Percentiles rank a stretch among this genome's conserved stretches.
Conservation (phyloP, 805 yeast genomes). For the Metschnikowia santaceciliae region DNA sequence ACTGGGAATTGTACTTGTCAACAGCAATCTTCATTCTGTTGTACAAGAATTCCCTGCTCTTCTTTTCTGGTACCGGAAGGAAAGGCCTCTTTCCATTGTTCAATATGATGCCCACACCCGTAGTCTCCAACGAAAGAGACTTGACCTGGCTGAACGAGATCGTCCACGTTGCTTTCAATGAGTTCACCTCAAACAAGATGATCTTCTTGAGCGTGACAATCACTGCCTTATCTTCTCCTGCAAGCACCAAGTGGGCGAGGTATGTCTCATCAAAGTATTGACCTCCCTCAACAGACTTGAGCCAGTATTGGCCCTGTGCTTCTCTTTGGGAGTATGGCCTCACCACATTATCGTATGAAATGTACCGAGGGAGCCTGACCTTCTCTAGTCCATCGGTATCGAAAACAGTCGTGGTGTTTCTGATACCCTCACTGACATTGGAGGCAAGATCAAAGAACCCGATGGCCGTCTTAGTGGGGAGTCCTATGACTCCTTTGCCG, state of each 20-base stretch:
- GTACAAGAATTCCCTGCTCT: constrained; percentile 64
- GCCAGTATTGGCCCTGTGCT: constrained; percentile 92
- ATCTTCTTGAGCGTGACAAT: constrained; percentile 72
- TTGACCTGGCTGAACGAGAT: constrained; percentile 60
- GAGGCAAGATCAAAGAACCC: constrained; percentile 92
- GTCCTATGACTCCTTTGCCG: constrained; percentile 91
- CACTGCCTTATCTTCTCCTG: constrained; percentile 76
- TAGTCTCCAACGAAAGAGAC: constrained; percentile 68
- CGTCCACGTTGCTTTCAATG: constrained; percentile 66
- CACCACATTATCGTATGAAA: constrained; percentile 69
- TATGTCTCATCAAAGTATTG: constrained; percentile 66
- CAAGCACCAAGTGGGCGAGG: constrained; percentile 77
- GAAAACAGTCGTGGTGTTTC: constrained; percentile 86
- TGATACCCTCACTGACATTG: constrained; percentile 89
- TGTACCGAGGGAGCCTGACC: constrained; percentile 76
- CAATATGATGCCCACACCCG: constrained; percentile 70
- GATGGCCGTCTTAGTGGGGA: constrained; percentile 95
- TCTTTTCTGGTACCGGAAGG: constrained; percentile 70
- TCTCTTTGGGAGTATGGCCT: constrained; percentile 74
- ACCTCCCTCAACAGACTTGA: constrained; percentile 82
- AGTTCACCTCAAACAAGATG: constrained; percentile 60
- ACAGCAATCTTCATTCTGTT: constrained; percentile 77
- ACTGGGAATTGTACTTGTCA: constrained; percentile 66
- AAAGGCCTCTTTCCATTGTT: constrained; percentile 49
- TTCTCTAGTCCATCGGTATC: constrained; percentile 74